phyloP scores from a whole-genome alignment of 2,329 filamentous ascomycete species.

The Fusarium veterinarium region DNA sequence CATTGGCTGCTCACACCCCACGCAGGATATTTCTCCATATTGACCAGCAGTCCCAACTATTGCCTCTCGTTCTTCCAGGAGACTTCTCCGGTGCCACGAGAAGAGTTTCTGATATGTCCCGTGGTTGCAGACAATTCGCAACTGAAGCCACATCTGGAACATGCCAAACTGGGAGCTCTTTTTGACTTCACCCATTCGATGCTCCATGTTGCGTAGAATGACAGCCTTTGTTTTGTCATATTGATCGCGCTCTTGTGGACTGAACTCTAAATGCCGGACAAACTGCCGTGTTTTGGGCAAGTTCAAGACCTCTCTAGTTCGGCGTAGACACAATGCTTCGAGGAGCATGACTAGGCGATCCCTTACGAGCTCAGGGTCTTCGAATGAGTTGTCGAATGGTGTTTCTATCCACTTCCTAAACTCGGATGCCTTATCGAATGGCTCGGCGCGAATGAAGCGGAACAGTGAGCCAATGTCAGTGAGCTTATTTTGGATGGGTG shows the following conservation, averaged over 20 bases:
- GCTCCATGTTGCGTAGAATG: background rate
- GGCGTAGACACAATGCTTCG: background rate
- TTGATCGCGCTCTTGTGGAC: background rate
- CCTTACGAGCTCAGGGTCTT: background rate
- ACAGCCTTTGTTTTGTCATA: background rate
- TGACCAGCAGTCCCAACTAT: background rate
- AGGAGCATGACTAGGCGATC: background rate
- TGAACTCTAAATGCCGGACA: background rate
- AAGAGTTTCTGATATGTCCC: slow-evolving; percentile 13
- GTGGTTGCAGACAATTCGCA: slow-evolving; percentile 7
- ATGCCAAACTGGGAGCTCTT: slow-evolving; percentile 12
- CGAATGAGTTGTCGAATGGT: background rate
- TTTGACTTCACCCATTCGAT: background rate
- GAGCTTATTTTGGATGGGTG: slow-evolving; percentile 65
- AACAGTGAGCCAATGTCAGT: slow-evolving; percentile 55
- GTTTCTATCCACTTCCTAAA: slow-evolving; percentile 20
- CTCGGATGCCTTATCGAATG: background rate
- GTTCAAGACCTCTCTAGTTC: background rate
- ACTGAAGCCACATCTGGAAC: slow-evolving; percentile 11
- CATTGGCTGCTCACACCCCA: slow-evolving; percentile 1
- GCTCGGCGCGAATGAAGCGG: slow-evolving; percentile 15
- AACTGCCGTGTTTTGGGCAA: background rate
- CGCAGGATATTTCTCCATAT: background rate
- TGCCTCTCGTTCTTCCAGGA: background rate
- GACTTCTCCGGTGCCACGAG: background rate